These are phyloP conservation scores for Apodospora peruviana DNA, from an alignment of 495 filamentous ascomycete genomes.

Conservation along the genomic window DNA sequence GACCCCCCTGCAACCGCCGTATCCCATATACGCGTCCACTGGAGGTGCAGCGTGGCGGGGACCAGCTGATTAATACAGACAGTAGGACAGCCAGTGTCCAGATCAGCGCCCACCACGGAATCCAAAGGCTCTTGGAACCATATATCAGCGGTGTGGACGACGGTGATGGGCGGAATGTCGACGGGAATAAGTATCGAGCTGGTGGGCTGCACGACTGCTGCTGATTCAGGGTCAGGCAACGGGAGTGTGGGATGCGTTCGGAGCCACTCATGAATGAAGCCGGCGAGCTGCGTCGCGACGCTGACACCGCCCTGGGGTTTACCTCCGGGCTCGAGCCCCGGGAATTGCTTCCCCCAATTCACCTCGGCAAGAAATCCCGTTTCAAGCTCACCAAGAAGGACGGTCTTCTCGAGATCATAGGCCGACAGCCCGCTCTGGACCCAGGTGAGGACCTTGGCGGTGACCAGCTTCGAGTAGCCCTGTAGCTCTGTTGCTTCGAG, in stretches of 20 bases:
- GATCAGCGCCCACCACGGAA: slow-evolving; percentile 22
- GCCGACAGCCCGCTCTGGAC: slow-evolving; percentile 48
- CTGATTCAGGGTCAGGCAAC: slow-evolving; percentile 13
- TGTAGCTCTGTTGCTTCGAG: slow-evolving; percentile 35
- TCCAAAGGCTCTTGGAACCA: slow-evolving; percentile 40
- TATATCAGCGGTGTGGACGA: slow-evolving; percentile 80
- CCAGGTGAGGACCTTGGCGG: slow-evolving; percentile 43
- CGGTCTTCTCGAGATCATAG: slow-evolving; percentile 55
- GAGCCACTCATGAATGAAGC: slow-evolving; percentile 37
- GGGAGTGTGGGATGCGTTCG: slow-evolving; percentile 26
- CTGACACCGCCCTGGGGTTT: slow-evolving; percentile 11
- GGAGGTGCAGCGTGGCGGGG: slow-evolving; percentile 62
- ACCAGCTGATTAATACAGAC: slow-evolving; percentile 65
- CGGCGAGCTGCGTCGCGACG: slow-evolving; percentile 19
- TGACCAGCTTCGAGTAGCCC: slow-evolving; percentile 42
- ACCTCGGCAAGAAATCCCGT: slow-evolving; percentile 32
- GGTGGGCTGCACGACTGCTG: slow-evolving; percentile 18
- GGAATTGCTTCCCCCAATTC: slow-evolving; percentile 38
- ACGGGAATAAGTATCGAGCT: slow-evolving; percentile 69
- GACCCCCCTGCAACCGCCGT: slow-evolving; percentile 13
- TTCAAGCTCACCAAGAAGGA: slow-evolving; percentile 44
- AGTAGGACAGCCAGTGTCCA: slow-evolving; percentile 29
- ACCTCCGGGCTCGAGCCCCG: slow-evolving; percentile 30
- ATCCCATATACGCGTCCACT: slow-evolving; percentile 77
- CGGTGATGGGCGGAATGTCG: slow-evolving; percentile 76